Base-by-base conservation (phyloP, 2,329 filamentous ascomycete genomes). In the Nothomitra cinnamomea region DNA sequence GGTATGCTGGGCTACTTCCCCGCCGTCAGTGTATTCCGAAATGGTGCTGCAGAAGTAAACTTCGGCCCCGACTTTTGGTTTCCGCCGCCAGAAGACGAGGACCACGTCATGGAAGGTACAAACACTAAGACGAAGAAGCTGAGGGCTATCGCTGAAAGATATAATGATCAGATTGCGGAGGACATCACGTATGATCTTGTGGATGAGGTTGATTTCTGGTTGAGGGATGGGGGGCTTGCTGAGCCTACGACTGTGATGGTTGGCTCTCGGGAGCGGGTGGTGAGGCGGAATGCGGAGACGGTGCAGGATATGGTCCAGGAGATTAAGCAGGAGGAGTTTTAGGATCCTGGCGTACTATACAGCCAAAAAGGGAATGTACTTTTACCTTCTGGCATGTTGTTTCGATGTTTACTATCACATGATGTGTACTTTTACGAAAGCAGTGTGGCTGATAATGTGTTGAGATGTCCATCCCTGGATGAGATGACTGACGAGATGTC, bases 1-100 rank as follows among this genome's bases (percentile, higher is more conserved):
- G 92, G 90, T 36, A 85, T 92, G 75, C 77, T 95, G 1, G 94
- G 92, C 10, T 98, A 98, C 69, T 95, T 94, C 63, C 92, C 92
- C 1, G 87, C 89, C 21, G 80, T 98, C 19, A 92, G 88, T 60
- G 85, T 92, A 21, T 96, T 95, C 69, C 82, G 85, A 45, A 90
- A 89, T 52, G 92, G 90, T 22, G 85, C 89, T 1, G 89, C 85
- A 15, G 86, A 96, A 66, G 83, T 90, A 61, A 95, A 95, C 67
- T 95, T 98, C 64, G 90, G 92, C 1, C 88, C 87, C 0, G 76
- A 92, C 32, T 96, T 95, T 71, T 95, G 89, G 88, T 85, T 74
- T 63, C 87, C 88, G 15, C 89, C 89, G 0, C 75, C 79, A 2
- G 77, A 74, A 19, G 72, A 74, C 50, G 69, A 68, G 32, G 64